Evolutionary conservation across 371 early-diverging fungal species (phyloP), one percentile per base, ranked within the genome.

Genomic region (Massospora cicadina): DNA sequence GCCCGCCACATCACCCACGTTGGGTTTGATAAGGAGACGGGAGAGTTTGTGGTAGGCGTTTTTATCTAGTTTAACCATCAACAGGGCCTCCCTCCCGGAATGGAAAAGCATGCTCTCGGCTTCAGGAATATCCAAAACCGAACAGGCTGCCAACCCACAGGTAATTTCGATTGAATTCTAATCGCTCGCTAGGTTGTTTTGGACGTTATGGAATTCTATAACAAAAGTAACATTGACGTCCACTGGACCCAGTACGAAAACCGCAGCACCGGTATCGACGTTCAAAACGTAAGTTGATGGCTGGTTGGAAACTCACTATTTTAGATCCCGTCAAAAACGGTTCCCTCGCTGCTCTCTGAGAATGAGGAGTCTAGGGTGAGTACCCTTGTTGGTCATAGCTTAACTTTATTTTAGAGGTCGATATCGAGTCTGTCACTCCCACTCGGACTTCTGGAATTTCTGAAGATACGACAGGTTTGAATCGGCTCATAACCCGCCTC

Each of bases 61-160:
- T 29, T 27, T 60, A 60, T 27, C 24, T 27, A 29, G 21, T 7
- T 29, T 29, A 3, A 23, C 17, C 17, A 17, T 24, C 71, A 71
- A 43, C 68, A 74, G 66, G 79, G 79, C 1, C 64, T 79, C 56
- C 79, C 79, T 17, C 54, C 66, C 0, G n/a, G 73, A 77, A 71
- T 79, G 79, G 79, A 75, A 75, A 66, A 66, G 69, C n/a, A 74
- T 78, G n/a, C 53, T 78, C 10, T 25, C 71, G 1, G 74, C 76
- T 17, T 76, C 79, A 17, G 76, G 79, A 23, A 70, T 75, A n/a
- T 25, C 62, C 5, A 23, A 62, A 7, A 62, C 31, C 2, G 62
- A 62, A 23, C 62, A 62, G 53, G 53, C 21, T 17, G 62, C 31
- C 26, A 31, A 62, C 32, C 62, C 31, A 13, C 31, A 62, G 62